Percentiles rank a stretch among this genome's conserved stretches.
These are phyloP conservation scores for Aeschynomene evenia DNA, from an alignment of 306 rosid species.

Conservation along the genomic window DNA sequence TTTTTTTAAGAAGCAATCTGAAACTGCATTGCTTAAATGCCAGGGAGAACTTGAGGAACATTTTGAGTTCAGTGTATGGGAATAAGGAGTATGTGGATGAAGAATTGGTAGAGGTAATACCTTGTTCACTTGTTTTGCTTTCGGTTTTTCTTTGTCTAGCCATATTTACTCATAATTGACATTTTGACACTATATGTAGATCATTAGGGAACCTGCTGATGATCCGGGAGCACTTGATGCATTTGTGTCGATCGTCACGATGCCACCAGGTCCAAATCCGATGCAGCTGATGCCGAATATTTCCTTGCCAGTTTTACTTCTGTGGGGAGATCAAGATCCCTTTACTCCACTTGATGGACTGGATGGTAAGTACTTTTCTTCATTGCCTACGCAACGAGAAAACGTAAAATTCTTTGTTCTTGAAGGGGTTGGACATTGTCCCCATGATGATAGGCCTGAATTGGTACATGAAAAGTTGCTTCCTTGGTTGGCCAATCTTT, in stretches of 20 bases:
- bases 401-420: conserved; percentile 61
- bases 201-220: conserved; percentile 73
- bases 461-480: conserved; percentile 77
- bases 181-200: conserved; percentile 45
- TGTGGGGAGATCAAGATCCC: conserved; percentile 92
- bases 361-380: conserved; percentile 74
- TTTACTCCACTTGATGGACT: conserved; percentile 97
- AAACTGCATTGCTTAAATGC: conserved; percentile 20
- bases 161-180: background rate
- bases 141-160: background rate
- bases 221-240: conserved; percentile 83
- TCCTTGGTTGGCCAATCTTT: conserved; percentile 77
- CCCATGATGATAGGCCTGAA: conserved; percentile 88
- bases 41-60: conserved; percentile 74
- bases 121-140: conserved; percentile 13
- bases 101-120: conserved; percentile 71
- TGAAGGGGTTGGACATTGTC: conserved; percentile 92
- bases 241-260: conserved; percentile 77
- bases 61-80: conserved; percentile 67
- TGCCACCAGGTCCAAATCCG: conserved; percentile 92
- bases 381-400: conserved; percentile 50
- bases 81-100: conserved; percentile 84
- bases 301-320: conserved; percentile 62
- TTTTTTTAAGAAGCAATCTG: background rate
- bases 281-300: conserved; percentile 68